Evolutionary conservation across 148 eudicot genomes (phyloP).

Genomic region (Talinum fruticosum): DNA sequence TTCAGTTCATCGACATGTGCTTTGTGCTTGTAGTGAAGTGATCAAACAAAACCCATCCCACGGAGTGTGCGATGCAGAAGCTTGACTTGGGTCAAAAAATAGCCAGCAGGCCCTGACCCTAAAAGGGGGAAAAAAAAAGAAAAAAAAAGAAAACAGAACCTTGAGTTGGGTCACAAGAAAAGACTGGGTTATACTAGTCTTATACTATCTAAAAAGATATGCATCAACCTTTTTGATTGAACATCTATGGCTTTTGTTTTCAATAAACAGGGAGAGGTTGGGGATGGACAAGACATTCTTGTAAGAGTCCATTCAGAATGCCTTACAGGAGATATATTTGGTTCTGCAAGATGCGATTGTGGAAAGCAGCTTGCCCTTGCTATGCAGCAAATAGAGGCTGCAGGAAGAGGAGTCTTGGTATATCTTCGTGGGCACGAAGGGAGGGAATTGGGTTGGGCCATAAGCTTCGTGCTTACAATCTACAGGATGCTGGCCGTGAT

Average conservation of each 20-base stretch:
- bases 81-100: no score
- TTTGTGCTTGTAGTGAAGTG: not conserved
- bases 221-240: not conserved
- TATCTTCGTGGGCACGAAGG: constrained; percentile 54
- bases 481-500: constrained; percentile 52
- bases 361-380: constrained; percentile 50
- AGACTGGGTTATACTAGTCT: not conserved
- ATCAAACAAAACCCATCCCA: not conserved
- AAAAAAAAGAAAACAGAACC: no score
- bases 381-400: constrained; percentile 44
- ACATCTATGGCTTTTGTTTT: not conserved
- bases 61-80: not conserved
- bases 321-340: constrained; percentile 47
- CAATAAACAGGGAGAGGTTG: constrained; percentile 71
- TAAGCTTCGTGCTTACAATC: constrained; percentile 47
- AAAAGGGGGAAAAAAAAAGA: no score
- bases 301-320: constrained; percentile 73
- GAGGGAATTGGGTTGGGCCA: constrained; percentile 47
- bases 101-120: not conserved
- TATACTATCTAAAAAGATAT: not conserved
- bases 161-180: not conserved
- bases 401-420: constrained; percentile 42
- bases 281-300: constrained; percentile 75
- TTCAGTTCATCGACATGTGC: not conserved
- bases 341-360: constrained; percentile 49